Conservation (phyloP, 768 basidiomycete species). For the Clavaria fumosa region DNA sequence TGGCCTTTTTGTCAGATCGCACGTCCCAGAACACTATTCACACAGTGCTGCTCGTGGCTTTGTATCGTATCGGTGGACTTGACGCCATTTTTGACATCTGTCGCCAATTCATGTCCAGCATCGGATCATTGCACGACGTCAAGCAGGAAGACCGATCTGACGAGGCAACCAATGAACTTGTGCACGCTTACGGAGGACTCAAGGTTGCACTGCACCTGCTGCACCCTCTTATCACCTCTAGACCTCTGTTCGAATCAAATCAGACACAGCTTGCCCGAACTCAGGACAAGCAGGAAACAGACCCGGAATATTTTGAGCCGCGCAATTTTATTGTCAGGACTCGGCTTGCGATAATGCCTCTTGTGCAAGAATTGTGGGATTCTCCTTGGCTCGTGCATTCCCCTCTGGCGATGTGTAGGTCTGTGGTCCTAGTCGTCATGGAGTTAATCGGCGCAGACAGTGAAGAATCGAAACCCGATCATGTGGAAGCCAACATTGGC, state of each 20-base stretch:
- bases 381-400: slow-evolving; percentile 67
- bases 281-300: slow-evolving; percentile 65
- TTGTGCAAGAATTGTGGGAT: slow-evolving; percentile 61
- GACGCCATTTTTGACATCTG: slow-evolving; percentile 49
- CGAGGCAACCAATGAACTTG: slow-evolving; percentile 42
- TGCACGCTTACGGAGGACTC: slow-evolving; percentile 65
- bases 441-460: slow-evolving; percentile 72
- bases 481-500: slow-evolving; percentile 15
- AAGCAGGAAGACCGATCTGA: slow-evolving; percentile 43
- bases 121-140: slow-evolving; percentile 35
- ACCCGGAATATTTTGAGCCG: slow-evolving; percentile 69
- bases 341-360: slow-evolving; percentile 52
- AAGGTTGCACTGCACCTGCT: slow-evolving; percentile 72
- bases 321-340: slow-evolving; percentile 78
- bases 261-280: slow-evolving; percentile 63
- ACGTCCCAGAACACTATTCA: slow-evolving; percentile 60
- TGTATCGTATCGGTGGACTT: slow-evolving; percentile 59
- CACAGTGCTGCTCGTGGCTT: slow-evolving; percentile 64
- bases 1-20: slow-evolving; percentile 39
- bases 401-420: slow-evolving; percentile 59
- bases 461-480: slow-evolving; percentile 46
- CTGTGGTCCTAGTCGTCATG: slow-evolving; percentile 61
- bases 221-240: slow-evolving; percentile 59
- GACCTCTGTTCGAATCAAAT: slow-evolving; percentile 69
- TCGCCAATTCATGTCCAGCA: slow-evolving; percentile 35